Percentiles rank a stretch among this genome's conserved stretches.
These are phyloP conservation scores for Daedaleopsis nitida DNA, from an alignment of 768 basidiomycete genomes.

Conservation along the genomic window DNA sequence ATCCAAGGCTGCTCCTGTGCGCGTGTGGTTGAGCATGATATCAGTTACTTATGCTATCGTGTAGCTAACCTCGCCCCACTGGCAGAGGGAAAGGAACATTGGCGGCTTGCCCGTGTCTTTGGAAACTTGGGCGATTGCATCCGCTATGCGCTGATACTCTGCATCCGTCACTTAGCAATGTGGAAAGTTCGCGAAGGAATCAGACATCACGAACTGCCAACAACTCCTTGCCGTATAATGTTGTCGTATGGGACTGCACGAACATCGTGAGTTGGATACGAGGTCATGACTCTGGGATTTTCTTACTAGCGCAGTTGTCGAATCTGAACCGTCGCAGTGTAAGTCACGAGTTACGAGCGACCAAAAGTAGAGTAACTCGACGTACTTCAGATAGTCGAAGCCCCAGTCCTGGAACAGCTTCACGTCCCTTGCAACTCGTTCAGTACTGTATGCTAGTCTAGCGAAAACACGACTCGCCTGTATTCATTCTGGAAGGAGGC, in stretches of 20 bases:
- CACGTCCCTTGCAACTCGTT: slow-evolving; percentile 43
- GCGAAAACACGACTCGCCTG: slow-evolving; percentile 34
- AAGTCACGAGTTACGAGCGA: too few species aligned
- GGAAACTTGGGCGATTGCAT: slow-evolving; percentile 54
- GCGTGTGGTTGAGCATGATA: slow-evolving; percentile 6
- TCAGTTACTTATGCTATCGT: not conserved
- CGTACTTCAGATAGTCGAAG: slow-evolving; percentile 65
- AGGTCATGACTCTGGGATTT: not conserved
- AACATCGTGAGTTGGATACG: not conserved
- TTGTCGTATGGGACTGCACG: slow-evolving; percentile 16
- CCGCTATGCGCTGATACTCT: slow-evolving; percentile 65
- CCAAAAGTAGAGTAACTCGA: not conserved
- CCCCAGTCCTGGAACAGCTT: slow-evolving; percentile 65
- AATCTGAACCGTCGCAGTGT: slow-evolving; percentile 34
- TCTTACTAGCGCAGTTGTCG: slow-evolving; percentile 59
- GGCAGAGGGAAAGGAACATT: slow-evolving; percentile 61
- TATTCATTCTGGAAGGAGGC: slow-evolving; percentile 67
- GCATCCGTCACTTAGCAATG: not conserved
- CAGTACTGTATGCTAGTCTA: not conserved
- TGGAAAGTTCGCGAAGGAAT: not conserved
- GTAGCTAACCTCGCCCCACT: slow-evolving; percentile 61
- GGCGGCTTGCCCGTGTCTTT: slow-evolving; percentile 52
- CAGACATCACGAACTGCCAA: slow-evolving; percentile 30
- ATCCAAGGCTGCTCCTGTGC: slow-evolving; percentile 61
- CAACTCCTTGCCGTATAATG: slow-evolving; percentile 22